Base-by-base conservation (phyloP, 305 asterid genomes). In the Ilex paraguariensis region DNA sequence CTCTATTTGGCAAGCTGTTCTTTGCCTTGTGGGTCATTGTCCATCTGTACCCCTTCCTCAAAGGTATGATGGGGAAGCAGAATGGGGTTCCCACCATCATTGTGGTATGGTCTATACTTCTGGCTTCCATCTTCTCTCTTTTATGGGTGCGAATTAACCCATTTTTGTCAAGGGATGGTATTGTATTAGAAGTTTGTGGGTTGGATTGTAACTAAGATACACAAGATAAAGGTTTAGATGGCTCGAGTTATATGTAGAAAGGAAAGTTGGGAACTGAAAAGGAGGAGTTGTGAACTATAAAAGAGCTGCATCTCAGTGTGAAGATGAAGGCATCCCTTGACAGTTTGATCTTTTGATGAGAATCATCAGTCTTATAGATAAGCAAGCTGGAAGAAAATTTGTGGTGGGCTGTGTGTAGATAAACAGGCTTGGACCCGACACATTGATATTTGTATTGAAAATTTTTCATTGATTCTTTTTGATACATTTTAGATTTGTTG, bases 41-140 rank as follows among this genome's bases (percentile, higher is more conserved):
- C 56, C 91, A 84, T 67, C 73, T 81, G 36, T 81, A 84, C 67
- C 91, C 91, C 46, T 84, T 84, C 81, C 64, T 84, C 48, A 79
- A 84, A 72, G 91, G 91, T 50, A 61, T 84, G 59, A 30, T 79
- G 75, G 87, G 86, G 11, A 77, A 66, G 56, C 82, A 84, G 31
- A 70, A 81, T 15, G 68, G 84, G 32, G 74, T 82, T 33, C 84
- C 91, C 13, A 81, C 84, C 5, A 74, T 81, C 58, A 67, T 84
- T 42, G 55, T 75, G 7, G 79, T 84, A 9, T 84, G 86, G 91
- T 79, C 87, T 11, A 71, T 84, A 28, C 74, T 84, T 54, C 68
- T 84, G 16, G 87, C 91, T 40, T 84, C 87, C 7, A 66, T 81
- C 14, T 74, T 81, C 70, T 84, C 91, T 40, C 76, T 84, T 31